These are phyloP conservation scores for Penicillium sp. DNA, from an alignment of 2,329 filamentous ascomycete genomes.

Conservation along the genomic window DNA sequence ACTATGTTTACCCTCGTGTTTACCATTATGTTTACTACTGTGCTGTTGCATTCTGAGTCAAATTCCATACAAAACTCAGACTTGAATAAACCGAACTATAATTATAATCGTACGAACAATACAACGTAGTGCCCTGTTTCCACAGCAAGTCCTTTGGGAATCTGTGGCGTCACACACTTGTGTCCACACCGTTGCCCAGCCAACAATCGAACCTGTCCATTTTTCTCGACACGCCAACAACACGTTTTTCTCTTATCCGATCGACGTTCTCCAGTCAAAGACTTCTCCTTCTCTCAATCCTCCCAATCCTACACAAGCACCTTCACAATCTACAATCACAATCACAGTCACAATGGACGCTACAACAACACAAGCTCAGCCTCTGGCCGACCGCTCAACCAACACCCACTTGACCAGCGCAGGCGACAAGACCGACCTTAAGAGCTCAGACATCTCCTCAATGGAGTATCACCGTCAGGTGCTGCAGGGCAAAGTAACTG, in stretches of 20 bases:
- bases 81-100: background rate
- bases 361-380: slow-evolving; percentile 33
- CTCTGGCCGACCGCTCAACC: slow-evolving; percentile 42
- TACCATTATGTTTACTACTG: background rate
- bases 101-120: background rate
- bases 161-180: slow-evolving; percentile 9
- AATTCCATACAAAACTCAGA: background rate
- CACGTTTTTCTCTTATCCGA: slow-evolving; percentile 30
- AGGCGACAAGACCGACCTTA: slow-evolving; percentile 34
- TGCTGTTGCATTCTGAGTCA: background rate
- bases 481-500: slow-evolving; percentile 43
- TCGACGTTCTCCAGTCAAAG: background rate
- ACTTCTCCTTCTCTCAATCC: slow-evolving; percentile 2
- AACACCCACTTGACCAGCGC: slow-evolving; percentile 40
- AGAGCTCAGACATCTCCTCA: slow-evolving; percentile 35
- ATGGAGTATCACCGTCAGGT: slow-evolving; percentile 47
- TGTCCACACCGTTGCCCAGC: slow-evolving; percentile 33
- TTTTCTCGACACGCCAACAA: slow-evolving; percentile 26
- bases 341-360: slow-evolving; percentile 32
- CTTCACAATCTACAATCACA: background rate
- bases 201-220: slow-evolving; percentile 39
- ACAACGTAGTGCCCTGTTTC: slow-evolving; percentile 6
- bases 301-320: slow-evolving; percentile 3
- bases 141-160: background rate
- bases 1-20: background rate